These are phyloP conservation scores for Schoenoplectus triqueter DNA, from an alignment of 202 grass and related monocot genomes.

Conservation along the genomic window DNA sequence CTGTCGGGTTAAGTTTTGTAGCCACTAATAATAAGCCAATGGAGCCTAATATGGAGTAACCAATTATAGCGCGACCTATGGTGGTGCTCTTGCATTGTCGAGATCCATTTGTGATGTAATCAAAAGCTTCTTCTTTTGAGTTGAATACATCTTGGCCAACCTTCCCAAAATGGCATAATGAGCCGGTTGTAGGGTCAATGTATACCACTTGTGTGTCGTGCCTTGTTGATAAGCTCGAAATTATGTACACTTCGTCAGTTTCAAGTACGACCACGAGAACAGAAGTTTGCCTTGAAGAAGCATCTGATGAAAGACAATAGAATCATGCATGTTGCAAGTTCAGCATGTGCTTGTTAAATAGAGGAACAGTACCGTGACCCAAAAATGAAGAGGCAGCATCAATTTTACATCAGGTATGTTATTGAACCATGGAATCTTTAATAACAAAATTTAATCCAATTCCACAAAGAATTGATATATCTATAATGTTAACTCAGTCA, in stretches of 20 bases:
- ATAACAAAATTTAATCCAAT: too few relatives aligned
- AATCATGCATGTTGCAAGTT: not conserved
- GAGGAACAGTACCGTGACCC: too few relatives aligned
- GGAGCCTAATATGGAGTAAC: constrained; percentile 73
- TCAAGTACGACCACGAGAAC: constrained; percentile 64
- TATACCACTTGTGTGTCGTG: constrained; percentile 72
- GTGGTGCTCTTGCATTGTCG: constrained; percentile 72
- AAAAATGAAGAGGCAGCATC: not conserved
- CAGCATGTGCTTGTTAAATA: not conserved
- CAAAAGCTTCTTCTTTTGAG: constrained; percentile 71
- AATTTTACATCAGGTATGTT: not conserved
- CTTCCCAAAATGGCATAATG: constrained; percentile 62
- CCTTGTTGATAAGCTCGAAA: constrained; percentile 66
- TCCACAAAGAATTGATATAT: too few relatives aligned
- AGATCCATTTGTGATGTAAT: constrained; percentile 77
- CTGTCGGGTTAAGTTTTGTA: constrained; percentile 58
- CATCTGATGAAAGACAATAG: constrained; percentile 35
- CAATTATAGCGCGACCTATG: constrained; percentile 62
- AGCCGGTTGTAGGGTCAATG: constrained; percentile 80
- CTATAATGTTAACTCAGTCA: not conserved
- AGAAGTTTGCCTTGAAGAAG: constrained; percentile 57
- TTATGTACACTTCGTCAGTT: constrained; percentile 74
- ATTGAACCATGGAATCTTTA: too few relatives aligned
- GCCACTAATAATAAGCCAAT: constrained; percentile 79
- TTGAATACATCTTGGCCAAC: constrained; percentile 70